These are phyloP conservation scores for Phialemoniopsis sp. DNA, from an alignment of 2,329 filamentous ascomycete genomes.

Conservation along the genomic window DNA sequence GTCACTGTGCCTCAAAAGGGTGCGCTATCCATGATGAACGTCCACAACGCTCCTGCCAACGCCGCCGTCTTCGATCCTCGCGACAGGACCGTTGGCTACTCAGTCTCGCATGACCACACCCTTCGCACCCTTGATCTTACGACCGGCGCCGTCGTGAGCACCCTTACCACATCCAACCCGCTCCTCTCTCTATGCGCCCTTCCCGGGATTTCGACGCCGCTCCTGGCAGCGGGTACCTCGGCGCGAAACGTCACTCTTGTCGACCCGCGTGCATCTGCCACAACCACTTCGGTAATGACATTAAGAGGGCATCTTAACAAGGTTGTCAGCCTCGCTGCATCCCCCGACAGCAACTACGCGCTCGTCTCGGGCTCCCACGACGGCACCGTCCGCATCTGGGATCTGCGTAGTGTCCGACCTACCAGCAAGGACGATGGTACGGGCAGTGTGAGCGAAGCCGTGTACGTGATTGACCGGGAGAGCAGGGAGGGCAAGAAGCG, in stretches of 20 bases:
- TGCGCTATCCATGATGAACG: constrained; percentile 67
- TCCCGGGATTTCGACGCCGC: constrained; percentile 49
- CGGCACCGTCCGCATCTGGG: constrained; percentile 91
- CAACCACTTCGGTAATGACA: constrained; percentile 80
- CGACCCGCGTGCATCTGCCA: constrained; percentile 77
- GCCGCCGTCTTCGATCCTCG: constrained; percentile 80
- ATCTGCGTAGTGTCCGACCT: constrained; percentile 68
- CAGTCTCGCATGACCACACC: constrained; percentile 85
- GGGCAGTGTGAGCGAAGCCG: constrained; percentile 64
- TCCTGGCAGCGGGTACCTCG: constrained; percentile 71
- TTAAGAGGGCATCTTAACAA: constrained; percentile 83
- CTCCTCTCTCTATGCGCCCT: constrained; percentile 77
- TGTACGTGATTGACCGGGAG: constrained; percentile 74
- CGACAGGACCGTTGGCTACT: constrained; percentile 87
- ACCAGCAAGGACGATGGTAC: constrained; percentile 54
- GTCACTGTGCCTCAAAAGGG: constrained; percentile 65
- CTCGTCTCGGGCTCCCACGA: constrained; percentile 89
- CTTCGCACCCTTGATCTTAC: constrained; percentile 88
- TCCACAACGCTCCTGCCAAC: constrained; percentile 71
- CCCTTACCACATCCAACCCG: constrained; percentile 77
- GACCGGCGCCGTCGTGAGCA: constrained; percentile 73
- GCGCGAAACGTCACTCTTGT: constrained; percentile 89
- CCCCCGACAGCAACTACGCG: constrained; percentile 69
- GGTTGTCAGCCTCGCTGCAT: constrained; percentile 45
- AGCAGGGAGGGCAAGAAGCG: constrained; percentile 62